Conservation (phyloP, 331 rosid species). For the Pyrus hybrid region DNA sequence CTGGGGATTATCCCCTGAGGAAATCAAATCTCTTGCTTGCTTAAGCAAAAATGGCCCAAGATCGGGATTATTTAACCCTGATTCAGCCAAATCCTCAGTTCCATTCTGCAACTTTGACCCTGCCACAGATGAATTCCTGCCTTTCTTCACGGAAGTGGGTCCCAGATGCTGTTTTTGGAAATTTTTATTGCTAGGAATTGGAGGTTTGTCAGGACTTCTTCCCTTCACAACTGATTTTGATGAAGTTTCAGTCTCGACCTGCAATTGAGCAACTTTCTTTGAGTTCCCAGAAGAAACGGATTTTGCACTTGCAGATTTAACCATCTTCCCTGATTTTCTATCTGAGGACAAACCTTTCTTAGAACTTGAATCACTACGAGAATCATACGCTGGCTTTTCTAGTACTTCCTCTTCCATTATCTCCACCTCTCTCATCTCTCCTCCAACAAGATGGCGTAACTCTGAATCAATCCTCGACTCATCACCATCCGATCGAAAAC, state of each 20-base stretch:
- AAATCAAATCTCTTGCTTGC: conserved; percentile 72
- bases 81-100: conserved; percentile 20
- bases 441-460: conserved; percentile 79
- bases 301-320: conserved; percentile 29
- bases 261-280: conserved; percentile 21
- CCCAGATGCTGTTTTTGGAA: conserved; percentile 35
- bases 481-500: conserved; percentile 73
- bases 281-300: conserved; percentile 36
- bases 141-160: conserved; percentile 22
- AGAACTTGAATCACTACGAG: conserved; percentile 32
- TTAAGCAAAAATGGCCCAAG: conserved; percentile 58
- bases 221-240: conserved; percentile 36
- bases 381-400: conserved; percentile 32
- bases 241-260: conserved; percentile 18
- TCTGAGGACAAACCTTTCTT: conserved; percentile 28
- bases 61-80: conserved; percentile 42
- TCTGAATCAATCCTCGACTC: conserved; percentile 94
- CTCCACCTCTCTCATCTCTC: conserved; percentile 86
- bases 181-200: conserved; percentile 31
- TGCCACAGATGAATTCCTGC: conserved; percentile 21
- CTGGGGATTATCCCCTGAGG: conserved; percentile 54
- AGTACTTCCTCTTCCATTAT: conserved; percentile 70
- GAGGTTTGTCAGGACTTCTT: conserved; percentile 48
- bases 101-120: conserved; percentile 27
- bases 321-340: conserved; percentile 35